These are phyloP conservation scores for Saccharomycopsis javanensis DNA, from an alignment of 805 yeast genomes.

Conservation along the genomic window DNA sequence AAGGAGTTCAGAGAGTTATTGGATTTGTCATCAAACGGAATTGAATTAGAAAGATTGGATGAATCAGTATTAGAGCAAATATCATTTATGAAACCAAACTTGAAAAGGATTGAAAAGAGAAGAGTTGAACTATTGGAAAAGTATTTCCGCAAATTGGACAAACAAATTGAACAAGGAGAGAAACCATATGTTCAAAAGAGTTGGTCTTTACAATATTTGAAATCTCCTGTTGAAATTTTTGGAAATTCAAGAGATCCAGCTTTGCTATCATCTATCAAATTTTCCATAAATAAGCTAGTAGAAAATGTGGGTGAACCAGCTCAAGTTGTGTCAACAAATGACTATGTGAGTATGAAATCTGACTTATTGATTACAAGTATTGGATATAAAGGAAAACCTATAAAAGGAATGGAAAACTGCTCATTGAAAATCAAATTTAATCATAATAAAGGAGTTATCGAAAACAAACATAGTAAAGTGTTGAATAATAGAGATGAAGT, in stretches of 20 bases:
- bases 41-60: slow-evolving; percentile 38
- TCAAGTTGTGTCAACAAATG: slow-evolving; percentile 23
- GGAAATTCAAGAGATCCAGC: slow-evolving; percentile 18
- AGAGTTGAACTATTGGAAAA: slow-evolving; percentile 54
- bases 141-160: slow-evolving; percentile 24
- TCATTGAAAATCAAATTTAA: slow-evolving; percentile 43
- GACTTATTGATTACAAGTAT: slow-evolving; percentile 72
- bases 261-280: slow-evolving; percentile 37
- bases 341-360: slow-evolving; percentile 29
- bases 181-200: slow-evolving; percentile 20
- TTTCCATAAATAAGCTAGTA: slow-evolving; percentile 39
- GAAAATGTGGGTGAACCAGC: slow-evolving; percentile 22
- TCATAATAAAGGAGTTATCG: slow-evolving; percentile 32
- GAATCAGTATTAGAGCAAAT: slow-evolving; percentile 30
- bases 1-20: slow-evolving; percentile 84
- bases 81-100: slow-evolving; percentile 22
- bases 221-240: slow-evolving; percentile 46
- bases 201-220: slow-evolving; percentile 67
- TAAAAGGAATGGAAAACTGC: slow-evolving; percentile 41
- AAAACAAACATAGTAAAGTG: slow-evolving; percentile 25
- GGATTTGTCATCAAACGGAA: slow-evolving; percentile 42
- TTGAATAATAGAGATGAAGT: not conserved
- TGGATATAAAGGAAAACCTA: slow-evolving; percentile 67
- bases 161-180: slow-evolving; percentile 2
- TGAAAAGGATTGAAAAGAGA: slow-evolving; percentile 53